Conservation (phyloP, 495 filamentous ascomycete genomes). For the Annulohypoxylon moriforme region DNA sequence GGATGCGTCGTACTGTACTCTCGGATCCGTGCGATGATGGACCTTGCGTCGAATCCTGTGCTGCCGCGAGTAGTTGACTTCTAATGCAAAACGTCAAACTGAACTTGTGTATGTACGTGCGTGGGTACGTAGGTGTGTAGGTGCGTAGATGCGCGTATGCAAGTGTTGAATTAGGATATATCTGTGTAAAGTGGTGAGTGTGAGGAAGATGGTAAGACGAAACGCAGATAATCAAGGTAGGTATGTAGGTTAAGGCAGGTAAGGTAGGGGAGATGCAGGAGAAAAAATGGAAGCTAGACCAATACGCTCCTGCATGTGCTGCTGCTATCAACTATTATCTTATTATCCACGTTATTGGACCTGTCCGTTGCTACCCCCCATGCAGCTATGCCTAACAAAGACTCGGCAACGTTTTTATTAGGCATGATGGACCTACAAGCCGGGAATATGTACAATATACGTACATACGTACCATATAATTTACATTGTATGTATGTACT, state of each 20-base stretch:
- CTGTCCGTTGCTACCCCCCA: conserved; percentile 40
- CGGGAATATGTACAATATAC: conserved; percentile 34
- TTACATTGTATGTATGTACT: neutral
- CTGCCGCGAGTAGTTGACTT: conserved; percentile 32
- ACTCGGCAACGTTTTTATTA: conserved; percentile 44
- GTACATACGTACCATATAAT: neutral
- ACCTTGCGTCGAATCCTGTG: conserved; percentile 34
- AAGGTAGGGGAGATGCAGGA: conserved; percentile 31
- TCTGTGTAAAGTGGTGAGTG: conserved; percentile 2
- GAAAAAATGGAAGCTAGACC: conserved; percentile 21
- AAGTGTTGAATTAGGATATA: conserved; percentile 9
- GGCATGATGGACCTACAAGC: conserved; percentile 44
- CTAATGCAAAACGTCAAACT: conserved; percentile 13
- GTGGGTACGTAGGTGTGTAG: neutral
- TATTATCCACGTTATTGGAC: conserved; percentile 48
- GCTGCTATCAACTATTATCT: conserved; percentile 41
- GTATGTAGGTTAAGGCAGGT: conserved; percentile 6
- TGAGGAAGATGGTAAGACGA: conserved; percentile 18
- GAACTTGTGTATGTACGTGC: conserved; percentile 25
- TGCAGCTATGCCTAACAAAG: conserved; percentile 47
- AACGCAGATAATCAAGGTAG: conserved; percentile 14
- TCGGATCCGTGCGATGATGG: conserved; percentile 37
- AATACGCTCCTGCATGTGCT: conserved; percentile 33
- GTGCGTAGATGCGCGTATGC: conserved; percentile 16
- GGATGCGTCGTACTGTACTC: conserved; percentile 39